Conservation (phyloP, 2,329 filamentous ascomycete species). For the Blastomyces emzantsi region DNA sequence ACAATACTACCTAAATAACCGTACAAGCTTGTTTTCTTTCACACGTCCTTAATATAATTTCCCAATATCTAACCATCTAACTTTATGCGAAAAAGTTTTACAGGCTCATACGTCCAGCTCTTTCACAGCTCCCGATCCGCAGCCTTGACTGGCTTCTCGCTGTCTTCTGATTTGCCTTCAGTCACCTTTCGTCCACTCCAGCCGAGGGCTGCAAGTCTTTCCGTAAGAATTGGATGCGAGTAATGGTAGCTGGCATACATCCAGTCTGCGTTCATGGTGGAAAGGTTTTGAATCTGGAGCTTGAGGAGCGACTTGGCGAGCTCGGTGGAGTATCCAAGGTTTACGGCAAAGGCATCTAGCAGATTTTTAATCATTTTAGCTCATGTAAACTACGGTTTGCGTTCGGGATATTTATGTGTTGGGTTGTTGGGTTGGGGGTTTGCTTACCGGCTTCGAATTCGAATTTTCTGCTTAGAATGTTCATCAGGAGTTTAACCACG, state of each 20-base stretch:
- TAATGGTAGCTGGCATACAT: slow-evolving; percentile 98
- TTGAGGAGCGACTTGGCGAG: slow-evolving; percentile 86
- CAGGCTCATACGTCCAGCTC: slow-evolving; percentile 32
- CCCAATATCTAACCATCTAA: background rate
- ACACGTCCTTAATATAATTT: background rate
- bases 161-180: slow-evolving; percentile 42
- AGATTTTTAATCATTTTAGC: slow-evolving; percentile 56
- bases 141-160: slow-evolving; percentile 56
- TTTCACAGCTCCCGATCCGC: slow-evolving; percentile 59
- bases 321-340: slow-evolving; percentile 73
- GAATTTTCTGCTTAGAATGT: slow-evolving; percentile 85
- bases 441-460: slow-evolving; percentile 80
- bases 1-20: background rate
- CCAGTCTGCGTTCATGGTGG: slow-evolving; percentile 98
- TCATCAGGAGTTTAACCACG: slow-evolving; percentile 92
- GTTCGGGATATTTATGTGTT: background rate
- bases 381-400: slow-evolving; percentile 52
- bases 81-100: background rate
- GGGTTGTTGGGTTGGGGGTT: background rate
- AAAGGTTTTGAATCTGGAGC: slow-evolving; percentile 95
- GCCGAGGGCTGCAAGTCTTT: slow-evolving; percentile 80
- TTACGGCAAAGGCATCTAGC: slow-evolving; percentile 69
- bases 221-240: slow-evolving; percentile 91
- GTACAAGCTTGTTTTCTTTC: background rate
- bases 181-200: slow-evolving; percentile 58